These are phyloP conservation scores for Trichophyton rubrum DNA, from an alignment of 2,329 filamentous ascomycete species.

Conservation along the genomic window DNA sequence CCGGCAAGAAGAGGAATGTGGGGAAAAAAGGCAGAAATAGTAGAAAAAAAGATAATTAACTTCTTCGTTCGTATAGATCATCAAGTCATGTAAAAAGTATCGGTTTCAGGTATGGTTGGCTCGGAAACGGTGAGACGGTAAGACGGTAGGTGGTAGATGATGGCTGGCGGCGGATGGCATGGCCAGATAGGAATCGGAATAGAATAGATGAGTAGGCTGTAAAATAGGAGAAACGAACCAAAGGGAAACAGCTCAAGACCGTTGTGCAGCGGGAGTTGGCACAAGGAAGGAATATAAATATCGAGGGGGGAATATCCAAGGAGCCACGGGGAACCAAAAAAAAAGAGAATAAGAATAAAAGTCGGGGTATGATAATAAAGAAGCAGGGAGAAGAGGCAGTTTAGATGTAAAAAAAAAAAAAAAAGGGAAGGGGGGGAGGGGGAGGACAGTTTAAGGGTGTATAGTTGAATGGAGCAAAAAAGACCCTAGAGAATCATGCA, in stretches of 20 bases:
- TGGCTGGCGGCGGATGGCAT: neutral
- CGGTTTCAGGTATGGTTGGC: neutral
- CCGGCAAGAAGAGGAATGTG: no score
- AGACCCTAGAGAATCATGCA: slow-evolving; percentile 28
- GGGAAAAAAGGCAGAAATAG: neutral
- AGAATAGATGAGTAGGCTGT: neutral
- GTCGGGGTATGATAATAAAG: neutral
- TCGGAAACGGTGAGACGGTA: neutral
- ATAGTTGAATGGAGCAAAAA: neutral
- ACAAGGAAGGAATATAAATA: neutral
- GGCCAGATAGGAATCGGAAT: neutral
- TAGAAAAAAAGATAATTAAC: slow-evolving; percentile 2
- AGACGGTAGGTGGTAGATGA: neutral
- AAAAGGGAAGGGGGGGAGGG: no score
- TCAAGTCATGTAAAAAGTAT: slow-evolving; percentile 5
- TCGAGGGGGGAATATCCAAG: neutral
- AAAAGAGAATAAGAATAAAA: neutral
- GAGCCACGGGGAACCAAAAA: neutral
- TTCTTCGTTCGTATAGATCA: slow-evolving; percentile 8
- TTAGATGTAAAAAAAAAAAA: neutral
- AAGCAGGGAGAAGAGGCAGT: neutral
- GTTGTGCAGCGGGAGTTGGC: neutral
- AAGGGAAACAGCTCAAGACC: neutral
- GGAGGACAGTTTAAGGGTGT: neutral
- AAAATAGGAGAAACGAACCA: neutral